Evolutionary conservation across 805 yeast species (phyloP).

Genomic region (Wickerhamomyces silvicola): DNA sequence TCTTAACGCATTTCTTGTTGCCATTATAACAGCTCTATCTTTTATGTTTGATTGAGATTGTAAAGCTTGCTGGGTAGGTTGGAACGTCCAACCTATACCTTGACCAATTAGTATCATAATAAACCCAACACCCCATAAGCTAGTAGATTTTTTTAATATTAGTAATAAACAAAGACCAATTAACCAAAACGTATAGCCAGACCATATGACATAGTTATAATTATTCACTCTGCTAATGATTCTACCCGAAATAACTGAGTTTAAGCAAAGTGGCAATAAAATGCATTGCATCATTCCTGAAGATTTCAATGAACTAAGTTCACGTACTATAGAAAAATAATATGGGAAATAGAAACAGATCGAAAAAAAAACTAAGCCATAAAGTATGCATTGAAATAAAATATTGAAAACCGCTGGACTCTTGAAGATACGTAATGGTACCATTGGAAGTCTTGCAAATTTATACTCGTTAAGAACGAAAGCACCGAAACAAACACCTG

Average conservation of each 20-base stretch:
- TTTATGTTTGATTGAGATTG: conserved; percentile 3
- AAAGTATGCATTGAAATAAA: conserved; percentile 34
- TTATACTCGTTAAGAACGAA: conserved; percentile 44
- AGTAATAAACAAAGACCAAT: conserved; percentile 33
- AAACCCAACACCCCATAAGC: conserved; percentile 27
- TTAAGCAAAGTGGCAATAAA: conserved; percentile 36
- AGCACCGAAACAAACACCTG: conserved; percentile 27
- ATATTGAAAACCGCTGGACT: conserved; percentile 29
- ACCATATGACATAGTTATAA: conserved; percentile 33
- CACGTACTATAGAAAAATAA: conserved; percentile 31
- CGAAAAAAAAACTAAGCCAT: conserved; percentile 43
- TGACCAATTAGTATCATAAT: conserved; percentile 31
- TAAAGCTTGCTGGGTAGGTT: conserved; percentile 10
- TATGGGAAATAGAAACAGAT: conserved; percentile 43
- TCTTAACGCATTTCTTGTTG: conserved; percentile 3
- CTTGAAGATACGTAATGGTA: conserved; percentile 41
- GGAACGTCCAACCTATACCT: conserved; percentile 33
- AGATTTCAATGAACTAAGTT: conserved; percentile 12
- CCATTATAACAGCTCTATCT: conserved; percentile 5
- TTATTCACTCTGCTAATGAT: conserved; percentile 37
- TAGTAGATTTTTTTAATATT: conserved; percentile 24
- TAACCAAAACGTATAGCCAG: conserved; percentile 38
- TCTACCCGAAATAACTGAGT: conserved; percentile 39
- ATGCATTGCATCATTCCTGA: conserved; percentile 28
- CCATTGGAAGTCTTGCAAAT: conserved; percentile 43